Evolutionary conservation across 768 basidiomycete species (phyloP).

Genomic region (Astraeus odoratus): DNA sequence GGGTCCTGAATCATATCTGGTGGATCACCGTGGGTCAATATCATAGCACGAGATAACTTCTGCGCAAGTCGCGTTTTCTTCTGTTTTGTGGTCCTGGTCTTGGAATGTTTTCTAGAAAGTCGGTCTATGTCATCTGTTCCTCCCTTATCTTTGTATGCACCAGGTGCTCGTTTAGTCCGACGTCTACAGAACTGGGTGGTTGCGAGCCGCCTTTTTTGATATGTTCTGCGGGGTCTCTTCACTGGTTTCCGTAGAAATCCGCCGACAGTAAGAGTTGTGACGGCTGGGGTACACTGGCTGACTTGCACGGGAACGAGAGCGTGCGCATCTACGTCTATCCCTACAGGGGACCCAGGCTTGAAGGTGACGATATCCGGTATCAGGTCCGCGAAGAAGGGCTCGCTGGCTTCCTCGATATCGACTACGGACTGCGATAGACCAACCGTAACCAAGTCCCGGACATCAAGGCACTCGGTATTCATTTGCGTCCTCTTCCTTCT

Average conservation of each 20-base stretch:
- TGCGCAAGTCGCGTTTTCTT: constrained; percentile 7
- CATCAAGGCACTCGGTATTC: constrained; percentile 1
- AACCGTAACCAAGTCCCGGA: background rate
- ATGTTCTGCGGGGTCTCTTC: background rate
- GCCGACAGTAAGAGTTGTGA: constrained; percentile 19
- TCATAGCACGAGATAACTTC: constrained; percentile 20
- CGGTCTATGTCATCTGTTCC: background rate
- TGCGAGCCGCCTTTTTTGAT: background rate
- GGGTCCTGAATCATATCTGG: constrained; percentile 9
- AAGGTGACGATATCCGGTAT: constrained; percentile 17
- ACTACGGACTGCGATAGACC: background rate
- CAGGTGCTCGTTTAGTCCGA: background rate
- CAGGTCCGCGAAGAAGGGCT: background rate
- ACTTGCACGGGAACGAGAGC: background rate
- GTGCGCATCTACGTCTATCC: constrained; percentile 1
- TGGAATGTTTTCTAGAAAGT: background rate
- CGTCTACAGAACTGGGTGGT: background rate
- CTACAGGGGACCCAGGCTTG: constrained; percentile 4
- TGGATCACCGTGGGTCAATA: constrained; percentile 22
- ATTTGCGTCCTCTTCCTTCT: constrained; percentile 17
- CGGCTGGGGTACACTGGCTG: background rate
- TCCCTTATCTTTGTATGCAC: constrained; percentile 16
- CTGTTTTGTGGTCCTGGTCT: background rate
- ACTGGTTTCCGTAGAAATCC: constrained; percentile 15
- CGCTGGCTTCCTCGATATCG: background rate